Percentiles rank a stretch among this genome's conserved stretches.
phyloP scores from a whole-genome alignment of 225 moss, liverwort and hornwort species.

The Polytrichum formosum region DNA sequence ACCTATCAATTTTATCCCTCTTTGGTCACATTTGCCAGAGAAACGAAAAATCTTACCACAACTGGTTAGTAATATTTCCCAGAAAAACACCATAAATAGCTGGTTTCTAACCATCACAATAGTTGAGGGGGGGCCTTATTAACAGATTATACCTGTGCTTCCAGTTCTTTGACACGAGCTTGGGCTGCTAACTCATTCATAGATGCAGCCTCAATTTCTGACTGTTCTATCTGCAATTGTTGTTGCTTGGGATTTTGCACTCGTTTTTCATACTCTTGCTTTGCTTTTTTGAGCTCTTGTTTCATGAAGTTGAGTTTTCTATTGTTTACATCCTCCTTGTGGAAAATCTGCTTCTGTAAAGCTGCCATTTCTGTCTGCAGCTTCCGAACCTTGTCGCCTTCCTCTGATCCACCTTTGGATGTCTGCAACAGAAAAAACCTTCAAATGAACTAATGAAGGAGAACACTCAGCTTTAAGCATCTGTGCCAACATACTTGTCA shows the following conservation, averaged over 20 bases:
- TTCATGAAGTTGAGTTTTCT: conserved; percentile 37
- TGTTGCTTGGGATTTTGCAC: conserved; percentile 13
- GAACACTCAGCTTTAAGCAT: no score
- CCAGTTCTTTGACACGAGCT: conserved; percentile 49
- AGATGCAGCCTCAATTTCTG: conserved; percentile 23
- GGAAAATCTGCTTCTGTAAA: conserved; percentile 37
- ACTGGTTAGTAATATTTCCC: no score
- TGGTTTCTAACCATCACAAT: no score
- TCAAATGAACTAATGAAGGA: no score
- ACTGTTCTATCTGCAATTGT: conserved; percentile 10
- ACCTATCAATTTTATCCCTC: conserved; percentile 25
- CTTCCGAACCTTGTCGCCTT: conserved; percentile 29
- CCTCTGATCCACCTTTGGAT: conserved; percentile 10
- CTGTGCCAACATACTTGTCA: no score
- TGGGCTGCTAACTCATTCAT: conserved; percentile 32
- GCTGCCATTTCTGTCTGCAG: conserved; percentile 42
- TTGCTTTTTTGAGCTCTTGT: conserved; percentile 56
- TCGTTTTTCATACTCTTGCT: conserved; percentile 44
- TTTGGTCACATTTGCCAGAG: no score
- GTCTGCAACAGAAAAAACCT: conserved; percentile 4
- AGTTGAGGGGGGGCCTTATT: not conserved
- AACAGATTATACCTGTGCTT: conserved; percentile 43
- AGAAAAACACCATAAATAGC: no score
- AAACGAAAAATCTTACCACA: no score
- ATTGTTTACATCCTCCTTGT: conserved; percentile 39